These are phyloP conservation scores for Rossbeevera mucosa DNA, from an alignment of 768 basidiomycete species.

Conservation along the genomic window DNA sequence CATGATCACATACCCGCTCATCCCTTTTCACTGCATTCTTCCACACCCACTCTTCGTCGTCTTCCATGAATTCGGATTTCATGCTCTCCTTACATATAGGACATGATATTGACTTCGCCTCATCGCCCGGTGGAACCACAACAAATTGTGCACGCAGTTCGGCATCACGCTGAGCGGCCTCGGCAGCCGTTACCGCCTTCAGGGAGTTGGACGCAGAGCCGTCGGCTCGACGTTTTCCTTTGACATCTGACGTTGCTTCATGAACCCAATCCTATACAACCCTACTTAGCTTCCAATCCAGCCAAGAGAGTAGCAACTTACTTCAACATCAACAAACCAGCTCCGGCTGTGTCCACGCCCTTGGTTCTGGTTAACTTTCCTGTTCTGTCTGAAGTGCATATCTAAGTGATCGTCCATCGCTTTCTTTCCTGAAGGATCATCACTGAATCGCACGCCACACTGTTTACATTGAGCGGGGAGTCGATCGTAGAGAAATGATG, in stretches of 20 bases:
- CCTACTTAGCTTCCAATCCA: slow-evolving; percentile 10
- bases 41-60: slow-evolving; percentile 99
- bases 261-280: slow-evolving; percentile 78
- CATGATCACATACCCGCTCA: slow-evolving; percentile 57
- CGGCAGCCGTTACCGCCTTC: slow-evolving; percentile 57
- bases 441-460: slow-evolving; percentile 84
- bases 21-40: slow-evolving; percentile 83
- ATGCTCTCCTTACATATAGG: slow-evolving; percentile 94
- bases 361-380: slow-evolving; percentile 51
- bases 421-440: slow-evolving; percentile 66
- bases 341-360: slow-evolving; percentile 86
- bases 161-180: slow-evolving; percentile 68
- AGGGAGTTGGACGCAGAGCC: slow-evolving; percentile 46
- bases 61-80: slow-evolving; percentile 89
- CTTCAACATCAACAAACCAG: slow-evolving; percentile 83
- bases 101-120: slow-evolving; percentile 79
- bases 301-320: slow-evolving; percentile 28
- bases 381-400: slow-evolving; percentile 93
- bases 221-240: slow-evolving; percentile 66
- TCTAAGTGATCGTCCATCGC: slow-evolving; percentile 86
- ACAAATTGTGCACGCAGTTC: slow-evolving; percentile 76
- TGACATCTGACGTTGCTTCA: slow-evolving; percentile 53
- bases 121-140: slow-evolving; percentile 85
- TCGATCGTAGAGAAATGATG: slow-evolving; percentile 67
- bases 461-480: slow-evolving; percentile 87